phyloP scores from a whole-genome alignment of 148 eudicot species.

The Heliosperma pusillum region DNA sequence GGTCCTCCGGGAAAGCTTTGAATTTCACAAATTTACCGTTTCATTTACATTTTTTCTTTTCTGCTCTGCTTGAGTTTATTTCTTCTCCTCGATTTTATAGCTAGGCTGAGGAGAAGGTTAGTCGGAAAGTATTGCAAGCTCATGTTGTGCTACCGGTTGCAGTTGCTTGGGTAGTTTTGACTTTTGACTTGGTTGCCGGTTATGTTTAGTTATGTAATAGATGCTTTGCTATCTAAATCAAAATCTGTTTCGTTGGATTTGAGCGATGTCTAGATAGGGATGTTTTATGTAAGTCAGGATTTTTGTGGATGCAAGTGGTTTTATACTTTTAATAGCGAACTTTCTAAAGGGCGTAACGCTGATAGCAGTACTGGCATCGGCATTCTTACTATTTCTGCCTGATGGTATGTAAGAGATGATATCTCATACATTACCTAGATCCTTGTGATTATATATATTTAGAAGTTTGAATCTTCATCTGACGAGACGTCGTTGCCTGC shows the following conservation, averaged over 20 bases:
- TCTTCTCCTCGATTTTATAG: not conserved
- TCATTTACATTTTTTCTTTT: not conserved
- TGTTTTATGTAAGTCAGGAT: too few species aligned
- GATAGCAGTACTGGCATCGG: not conserved
- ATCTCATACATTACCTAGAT: not conserved
- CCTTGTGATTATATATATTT: not conserved
- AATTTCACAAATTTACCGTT: not conserved
- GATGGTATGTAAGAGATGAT: not conserved
- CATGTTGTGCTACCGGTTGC: not conserved
- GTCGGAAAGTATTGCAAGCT: too few species aligned
- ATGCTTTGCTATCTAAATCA: too few species aligned
- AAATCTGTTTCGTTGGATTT: too few species aligned
- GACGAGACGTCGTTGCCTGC: constrained; percentile 3
- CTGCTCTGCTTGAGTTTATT: not conserved
- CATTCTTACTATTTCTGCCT: not conserved
- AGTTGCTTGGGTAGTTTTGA: not conserved
- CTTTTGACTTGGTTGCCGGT: not conserved
- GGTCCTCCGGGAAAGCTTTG: not conserved
- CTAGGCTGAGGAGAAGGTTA: not conserved
- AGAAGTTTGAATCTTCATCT: not conserved
- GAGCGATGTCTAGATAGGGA: too few species aligned
- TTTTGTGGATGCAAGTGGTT: too few species aligned
- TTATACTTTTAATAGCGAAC: too few species aligned
- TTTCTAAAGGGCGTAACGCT: not conserved
- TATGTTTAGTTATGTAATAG: too few species aligned